Conservation (phyloP, 1,139 yeast genomes). For the Suhomyces bokatorum region DNA sequence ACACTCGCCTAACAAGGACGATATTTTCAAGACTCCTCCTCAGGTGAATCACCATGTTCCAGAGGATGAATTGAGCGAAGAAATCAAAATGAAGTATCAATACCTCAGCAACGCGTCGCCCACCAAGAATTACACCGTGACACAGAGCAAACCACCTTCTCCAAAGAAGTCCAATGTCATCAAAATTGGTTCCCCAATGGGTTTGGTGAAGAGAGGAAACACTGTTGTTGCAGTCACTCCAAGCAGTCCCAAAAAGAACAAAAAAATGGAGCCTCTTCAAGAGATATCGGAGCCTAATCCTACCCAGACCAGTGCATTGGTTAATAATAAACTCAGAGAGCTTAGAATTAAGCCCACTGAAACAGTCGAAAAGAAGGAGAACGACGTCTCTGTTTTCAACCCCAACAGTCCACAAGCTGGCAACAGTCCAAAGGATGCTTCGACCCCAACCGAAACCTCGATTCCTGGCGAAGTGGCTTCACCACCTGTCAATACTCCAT, state of each 20-base stretch:
- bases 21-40: conserved; percentile 33
- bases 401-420: not conserved
- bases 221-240: conserved; percentile 18
- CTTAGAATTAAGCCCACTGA: conserved; percentile 5
- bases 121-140: conserved; percentile 9
- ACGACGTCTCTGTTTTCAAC: not conserved
- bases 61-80: conserved; percentile 17
- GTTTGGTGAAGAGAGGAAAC: conserved; percentile 33
- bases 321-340: conserved; percentile 10
- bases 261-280: not conserved
- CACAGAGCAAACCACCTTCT: conserved; percentile 10
- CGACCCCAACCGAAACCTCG: conserved; percentile 8
- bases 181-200: conserved; percentile 44
- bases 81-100: conserved; percentile 16
- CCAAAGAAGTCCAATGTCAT: conserved; percentile 29
- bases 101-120: conserved; percentile 13
- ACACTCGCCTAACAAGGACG: conserved; percentile 20
- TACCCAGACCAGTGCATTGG: conserved; percentile 2
- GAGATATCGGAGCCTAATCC: not conserved
- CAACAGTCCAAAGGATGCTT: conserved; percentile 1
- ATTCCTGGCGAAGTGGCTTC: not conserved
- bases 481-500: not conserved
- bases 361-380: too few relatives aligned
- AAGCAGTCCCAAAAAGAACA: conserved; percentile 7
- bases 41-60: conserved; percentile 11